Evolutionary conservation across 257 asterid genomes (phyloP), one percentile per base, ranked within the genome.

Genomic region (Phtheirospermum japonicum): DNA sequence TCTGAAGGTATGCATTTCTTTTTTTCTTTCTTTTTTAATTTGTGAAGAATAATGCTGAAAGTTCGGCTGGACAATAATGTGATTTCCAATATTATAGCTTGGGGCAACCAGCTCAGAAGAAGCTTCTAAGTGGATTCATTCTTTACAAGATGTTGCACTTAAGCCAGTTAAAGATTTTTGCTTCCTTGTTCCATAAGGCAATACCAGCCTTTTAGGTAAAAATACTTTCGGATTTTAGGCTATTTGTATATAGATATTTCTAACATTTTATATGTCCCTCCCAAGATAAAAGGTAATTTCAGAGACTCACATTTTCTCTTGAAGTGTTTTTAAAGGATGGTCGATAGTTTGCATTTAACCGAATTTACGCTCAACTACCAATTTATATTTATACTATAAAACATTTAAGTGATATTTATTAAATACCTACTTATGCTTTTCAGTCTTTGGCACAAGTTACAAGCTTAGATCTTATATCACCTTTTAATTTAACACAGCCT

Each of bases 41-140:
- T 20, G 13, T n/a, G 45, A 45, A 16, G 43, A 53, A 13, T 16
- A 14, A 33, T 20, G 40, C 7, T 19, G 16, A 65, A 46, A 19
- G 14, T 67, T 48, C 23, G 28, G 9, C 8, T 16, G 28, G 52
- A 56, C 63, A 56, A 57, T 30, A 53, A 39, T 59, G 36, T 32
- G 45, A 46, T 34, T 64, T 76, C 39, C 61, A 50, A 59, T 63
- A 73, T 74, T 50, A 42, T 68, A 90, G 97, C 77, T 90, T 4
- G 97, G 92, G 63, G 83, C 95, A n/a, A 78, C 71, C 34, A 87
- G 95, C 77, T 85, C 97, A 3, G 97, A 90, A 79, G 95, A 87
- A 67, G 95, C 95, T 9, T 87, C 90, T 26, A 65, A 54, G 59
- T 90, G 97, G 97, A 87, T 85, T 34, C 76, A 40, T 40, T 84